phyloP scores from a whole-genome alignment of 2,329 filamentous ascomycete species.

The Huntiella omanensis region DNA sequence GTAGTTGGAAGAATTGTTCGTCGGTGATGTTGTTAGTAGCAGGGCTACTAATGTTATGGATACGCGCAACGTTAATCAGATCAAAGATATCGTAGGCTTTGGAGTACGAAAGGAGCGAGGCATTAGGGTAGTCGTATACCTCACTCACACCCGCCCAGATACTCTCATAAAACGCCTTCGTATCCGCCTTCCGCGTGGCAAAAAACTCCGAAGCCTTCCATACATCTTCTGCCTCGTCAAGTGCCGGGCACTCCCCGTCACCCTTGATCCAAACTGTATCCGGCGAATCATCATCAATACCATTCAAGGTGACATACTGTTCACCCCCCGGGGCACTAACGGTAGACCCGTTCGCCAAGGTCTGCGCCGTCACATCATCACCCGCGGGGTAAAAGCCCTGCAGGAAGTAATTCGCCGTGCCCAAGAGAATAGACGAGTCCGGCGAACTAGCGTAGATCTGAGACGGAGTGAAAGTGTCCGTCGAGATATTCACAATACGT shows the following conservation, averaged over 20 bases:
- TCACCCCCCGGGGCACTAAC: slow-evolving; percentile 17
- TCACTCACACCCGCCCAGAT: slow-evolving; percentile 17
- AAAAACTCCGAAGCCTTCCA: slow-evolving; percentile 17
- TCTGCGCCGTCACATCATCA: slow-evolving; percentile 15
- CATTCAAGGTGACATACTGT: slow-evolving; percentile 19
- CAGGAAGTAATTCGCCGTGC: slow-evolving; percentile 20
- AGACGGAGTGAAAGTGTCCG: slow-evolving; percentile 17
- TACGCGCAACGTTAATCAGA: slow-evolving; percentile 19
- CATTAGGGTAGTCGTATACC: slow-evolving; percentile 17
- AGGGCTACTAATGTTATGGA: slow-evolving; percentile 17
- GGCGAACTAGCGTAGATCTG: slow-evolving; percentile 19
- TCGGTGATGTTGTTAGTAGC: slow-evolving; percentile 17
- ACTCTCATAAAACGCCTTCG: slow-evolving; percentile 17
- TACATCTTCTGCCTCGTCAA: slow-evolving; percentile 14
- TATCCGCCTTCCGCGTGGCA: slow-evolving; percentile 14
- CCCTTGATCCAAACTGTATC: slow-evolving; percentile 22
- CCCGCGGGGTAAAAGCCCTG: slow-evolving; percentile 20
- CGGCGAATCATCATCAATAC: slow-evolving; percentile 17
- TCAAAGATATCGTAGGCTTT: slow-evolving; percentile 22
- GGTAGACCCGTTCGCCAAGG: slow-evolving; percentile 18
- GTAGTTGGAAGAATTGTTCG: slow-evolving; percentile 18
- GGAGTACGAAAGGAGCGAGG: slow-evolving; percentile 18
- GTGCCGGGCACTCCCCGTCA: slow-evolving; percentile 18
- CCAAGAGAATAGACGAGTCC: slow-evolving; percentile 18
- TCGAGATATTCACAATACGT: slow-evolving; percentile 19